Percentiles rank a stretch among this genome's conserved stretches.
These are phyloP conservation scores for Infundibulicybe gibba DNA, from an alignment of 768 basidiomycete genomes.

Conservation along the genomic window DNA sequence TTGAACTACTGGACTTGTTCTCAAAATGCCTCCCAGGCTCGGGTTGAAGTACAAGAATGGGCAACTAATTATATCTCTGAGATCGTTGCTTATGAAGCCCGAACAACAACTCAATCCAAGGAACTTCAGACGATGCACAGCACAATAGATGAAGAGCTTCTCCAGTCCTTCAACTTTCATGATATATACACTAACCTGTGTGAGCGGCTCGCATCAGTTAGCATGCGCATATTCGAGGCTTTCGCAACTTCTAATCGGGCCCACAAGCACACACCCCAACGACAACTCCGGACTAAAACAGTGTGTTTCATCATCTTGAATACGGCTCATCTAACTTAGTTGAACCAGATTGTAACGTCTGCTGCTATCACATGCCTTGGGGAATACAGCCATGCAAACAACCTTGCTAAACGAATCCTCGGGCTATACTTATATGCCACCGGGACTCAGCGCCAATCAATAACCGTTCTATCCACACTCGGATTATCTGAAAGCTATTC, in stretches of 20 bases:
- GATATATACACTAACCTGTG: conserved; percentile 14
- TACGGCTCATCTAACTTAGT: background rate
- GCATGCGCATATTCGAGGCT: conserved; percentile 8
- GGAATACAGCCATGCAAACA: conserved; percentile 29
- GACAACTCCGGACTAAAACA: conserved; percentile 6
- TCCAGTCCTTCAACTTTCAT: conserved; percentile 15
- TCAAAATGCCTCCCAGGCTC: conserved; percentile 10
- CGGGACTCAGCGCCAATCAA: conserved; percentile 26
- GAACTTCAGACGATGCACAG: conserved; percentile 3
- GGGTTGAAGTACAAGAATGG: conserved; percentile 16
- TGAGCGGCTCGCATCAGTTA: conserved; percentile 10
- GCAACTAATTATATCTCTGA: conserved; percentile 15
- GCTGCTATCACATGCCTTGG: conserved; percentile 14
- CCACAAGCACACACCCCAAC: background rate
- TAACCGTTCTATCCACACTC: conserved; percentile 21
- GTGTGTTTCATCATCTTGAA: conserved; percentile 5
- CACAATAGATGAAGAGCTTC: background rate
- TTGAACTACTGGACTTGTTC: conserved; percentile 24
- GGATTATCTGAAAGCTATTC: conserved; percentile 26
- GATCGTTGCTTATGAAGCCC: conserved; percentile 15
- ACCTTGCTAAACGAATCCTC: conserved; percentile 19
- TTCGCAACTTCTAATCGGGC: conserved; percentile 16
- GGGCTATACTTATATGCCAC: conserved; percentile 27
- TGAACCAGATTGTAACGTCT: conserved; percentile 17
- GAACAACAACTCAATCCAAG: conserved; percentile 18